phyloP scores from a whole-genome alignment of 805 yeast genomes.

The Naumovozyma castellii region DNA sequence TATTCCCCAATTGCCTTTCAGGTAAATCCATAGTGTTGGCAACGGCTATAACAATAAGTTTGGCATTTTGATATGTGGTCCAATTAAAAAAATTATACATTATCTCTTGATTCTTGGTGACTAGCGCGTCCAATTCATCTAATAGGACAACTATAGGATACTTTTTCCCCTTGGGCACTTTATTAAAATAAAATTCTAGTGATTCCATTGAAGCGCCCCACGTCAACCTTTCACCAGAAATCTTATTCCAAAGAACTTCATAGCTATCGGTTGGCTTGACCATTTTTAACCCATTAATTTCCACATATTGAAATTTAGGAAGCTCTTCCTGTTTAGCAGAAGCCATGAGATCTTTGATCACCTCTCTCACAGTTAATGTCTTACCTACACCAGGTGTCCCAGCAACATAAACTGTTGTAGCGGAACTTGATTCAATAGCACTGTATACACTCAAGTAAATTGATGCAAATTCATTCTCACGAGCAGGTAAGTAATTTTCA shows the following conservation, averaged over 20 bases:
- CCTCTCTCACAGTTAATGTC: slow-evolving; percentile 87
- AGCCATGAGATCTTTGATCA: slow-evolving; percentile 53
- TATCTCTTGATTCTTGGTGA: slow-evolving; percentile 66
- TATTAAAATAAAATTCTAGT: slow-evolving; percentile 61
- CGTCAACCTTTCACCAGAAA: slow-evolving; percentile 50
- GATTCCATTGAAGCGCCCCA: slow-evolving; percentile 55
- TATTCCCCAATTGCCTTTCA: slow-evolving; percentile 76
- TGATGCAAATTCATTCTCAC: slow-evolving; percentile 73
- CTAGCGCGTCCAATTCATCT: slow-evolving; percentile 91
- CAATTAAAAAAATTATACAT: slow-evolving; percentile 96
- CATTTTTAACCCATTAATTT: slow-evolving; percentile 84
- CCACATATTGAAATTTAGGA: slow-evolving; percentile 59
- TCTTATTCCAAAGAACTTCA: slow-evolving; percentile 70
- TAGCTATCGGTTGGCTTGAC: slow-evolving; percentile 73
- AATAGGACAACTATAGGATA: slow-evolving; percentile 58
- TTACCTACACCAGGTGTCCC: slow-evolving; percentile 99
- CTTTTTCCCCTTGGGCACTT: slow-evolving; percentile 27
- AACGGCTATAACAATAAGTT: slow-evolving; percentile 79
- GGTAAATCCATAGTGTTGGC: slow-evolving; percentile 98
- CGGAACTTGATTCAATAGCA: slow-evolving; percentile 60
- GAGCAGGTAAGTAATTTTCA: slow-evolving; percentile 60
- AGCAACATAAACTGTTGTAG: slow-evolving; percentile 80
- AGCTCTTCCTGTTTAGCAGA: slow-evolving; percentile 33
- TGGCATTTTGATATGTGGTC: slow-evolving; percentile 80
- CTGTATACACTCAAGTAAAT: slow-evolving; percentile 60